phyloP scores from a whole-genome alignment of 257 asterid genomes.

The Fraxinus pennsylvanica region DNA sequence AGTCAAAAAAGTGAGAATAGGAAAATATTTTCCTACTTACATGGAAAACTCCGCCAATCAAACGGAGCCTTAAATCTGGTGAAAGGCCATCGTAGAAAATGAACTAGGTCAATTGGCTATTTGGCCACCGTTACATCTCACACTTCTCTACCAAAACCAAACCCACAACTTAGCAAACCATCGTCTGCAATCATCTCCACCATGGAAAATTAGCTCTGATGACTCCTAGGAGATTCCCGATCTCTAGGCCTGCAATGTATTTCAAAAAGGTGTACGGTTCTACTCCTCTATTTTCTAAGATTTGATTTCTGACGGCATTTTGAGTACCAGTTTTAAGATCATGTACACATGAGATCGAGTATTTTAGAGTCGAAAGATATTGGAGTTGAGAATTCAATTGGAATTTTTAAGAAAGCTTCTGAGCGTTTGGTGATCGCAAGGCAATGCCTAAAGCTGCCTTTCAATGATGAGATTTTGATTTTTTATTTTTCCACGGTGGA shows the following conservation, averaged over 20 bases:
- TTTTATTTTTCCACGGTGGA: constrained; percentile 41
- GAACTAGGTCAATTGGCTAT: too few species aligned
- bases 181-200: neutral
- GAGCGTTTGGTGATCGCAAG: constrained; percentile 24
- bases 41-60: too few species aligned
- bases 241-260: constrained; percentile 22
- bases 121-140: too few species aligned
- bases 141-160: too few species aligned
- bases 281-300: constrained; percentile 29
- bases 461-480: constrained; percentile 36
- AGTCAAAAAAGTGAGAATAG: too few species aligned
- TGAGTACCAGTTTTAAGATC: constrained; percentile 23
- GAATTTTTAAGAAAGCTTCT: constrained; percentile 13
- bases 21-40: too few species aligned
- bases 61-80: too few species aligned
- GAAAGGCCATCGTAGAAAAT: too few species aligned
- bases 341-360: neutral
- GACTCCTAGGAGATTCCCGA: constrained; percentile 10
- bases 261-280: constrained; percentile 24
- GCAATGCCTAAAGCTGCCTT: constrained; percentile 37
- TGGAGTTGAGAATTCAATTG: constrained; percentile 13
- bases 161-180: neutral
- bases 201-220: neutral
- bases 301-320: constrained; percentile 31
- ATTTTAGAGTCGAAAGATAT: constrained; percentile 14